Base-by-base conservation (phyloP, 306 rosid species). In the Spatholobus suberectus region DNA sequence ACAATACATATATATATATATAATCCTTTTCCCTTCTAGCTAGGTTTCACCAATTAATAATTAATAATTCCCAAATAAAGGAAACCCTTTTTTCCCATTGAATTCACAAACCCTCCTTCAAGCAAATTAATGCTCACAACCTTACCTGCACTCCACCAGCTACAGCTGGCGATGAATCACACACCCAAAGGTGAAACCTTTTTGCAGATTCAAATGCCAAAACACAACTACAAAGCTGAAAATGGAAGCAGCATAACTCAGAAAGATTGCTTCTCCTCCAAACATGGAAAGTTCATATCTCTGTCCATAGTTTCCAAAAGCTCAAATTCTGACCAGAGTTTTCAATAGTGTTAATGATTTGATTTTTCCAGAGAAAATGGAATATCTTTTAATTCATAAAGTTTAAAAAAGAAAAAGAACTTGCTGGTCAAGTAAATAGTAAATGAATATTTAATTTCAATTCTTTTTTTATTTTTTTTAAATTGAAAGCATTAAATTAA, bases 381-480 rank as follows among this genome's bases (percentile, higher is more conserved):
- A 82, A 35, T 79, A 41, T 23, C 29, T 34, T 68, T 37, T n/a
- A 11, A 46, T 70, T 43, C 51, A 40, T 23, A 67, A 20, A 67
- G 32, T 4, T 4, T 3, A 12, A 24, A 24, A 12, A 21, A n/a
- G 4, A 66, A 37, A 41, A 20, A 29, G 23, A 71, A 29, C 91
- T 85, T 86, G 93, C 35, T 58, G 82, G 24, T 7, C 80, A 88
- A 87, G 92, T 51, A 87, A 43, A 82, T 26, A 73, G 85, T 29
- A 66, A 66, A 66, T 57, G 29, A 62, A 17, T 17, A 49, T 75
- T 20, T 44, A 55, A 55, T 38, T 52, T 46, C 32, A n/a, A 13
- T 24, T 13, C 32, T 23, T 35, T 63, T 8, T 17, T 29, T 11
- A 13, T n/a, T n/a, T n/a, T n/a, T n/a, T n/a, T n/a, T n/a, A 38